A percentile compares a stretch with the other conserved stretches of the same genome.
These are phyloP conservation scores for Trichoderma polysporum DNA, from an alignment of 2,329 filamentous ascomycete species.

Conservation along the genomic window DNA sequence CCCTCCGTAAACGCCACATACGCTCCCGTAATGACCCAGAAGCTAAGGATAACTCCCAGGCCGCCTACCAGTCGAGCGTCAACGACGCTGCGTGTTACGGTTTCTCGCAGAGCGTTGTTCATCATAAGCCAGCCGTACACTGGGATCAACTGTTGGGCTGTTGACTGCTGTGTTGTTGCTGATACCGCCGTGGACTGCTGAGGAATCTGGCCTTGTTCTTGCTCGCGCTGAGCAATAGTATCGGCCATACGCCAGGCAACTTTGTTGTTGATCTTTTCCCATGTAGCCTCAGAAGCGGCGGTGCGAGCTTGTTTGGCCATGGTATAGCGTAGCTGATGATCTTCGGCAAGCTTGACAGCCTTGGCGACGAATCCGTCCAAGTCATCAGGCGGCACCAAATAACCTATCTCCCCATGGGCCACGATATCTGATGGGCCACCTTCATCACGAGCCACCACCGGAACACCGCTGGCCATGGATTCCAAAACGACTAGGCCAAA, in stretches of 20 bases:
- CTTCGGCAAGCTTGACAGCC: constrained; percentile 49
- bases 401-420: constrained; percentile 58
- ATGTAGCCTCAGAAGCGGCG: constrained; percentile 63
- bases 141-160: constrained; percentile 37
- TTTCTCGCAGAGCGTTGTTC: constrained; percentile 40
- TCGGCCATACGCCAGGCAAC: constrained; percentile 64
- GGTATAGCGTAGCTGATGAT: constrained; percentile 42
- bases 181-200: constrained; percentile 23
- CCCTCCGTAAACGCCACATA: constrained; percentile 52
- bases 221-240: constrained; percentile 48
- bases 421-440: constrained; percentile 70
- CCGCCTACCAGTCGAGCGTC: constrained; percentile 47
- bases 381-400: constrained; percentile 59
- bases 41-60: constrained; percentile 46
- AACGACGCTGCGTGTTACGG: constrained; percentile 38
- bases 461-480: constrained; percentile 68
- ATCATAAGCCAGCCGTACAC: constrained; percentile 47
- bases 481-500: constrained; percentile 71
- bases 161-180: constrained; percentile 31
- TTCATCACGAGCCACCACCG: constrained; percentile 67
- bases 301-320: constrained; percentile 51
- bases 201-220: constrained; percentile 28
- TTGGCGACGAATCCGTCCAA: constrained; percentile 57
- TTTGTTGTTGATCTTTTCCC: constrained; percentile 70
- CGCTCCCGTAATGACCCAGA: constrained; percentile 50